Evolutionary conservation across 2,329 filamentous ascomycete genomes (phyloP).

Genomic region (Fusarium sulawesiense): DNA sequence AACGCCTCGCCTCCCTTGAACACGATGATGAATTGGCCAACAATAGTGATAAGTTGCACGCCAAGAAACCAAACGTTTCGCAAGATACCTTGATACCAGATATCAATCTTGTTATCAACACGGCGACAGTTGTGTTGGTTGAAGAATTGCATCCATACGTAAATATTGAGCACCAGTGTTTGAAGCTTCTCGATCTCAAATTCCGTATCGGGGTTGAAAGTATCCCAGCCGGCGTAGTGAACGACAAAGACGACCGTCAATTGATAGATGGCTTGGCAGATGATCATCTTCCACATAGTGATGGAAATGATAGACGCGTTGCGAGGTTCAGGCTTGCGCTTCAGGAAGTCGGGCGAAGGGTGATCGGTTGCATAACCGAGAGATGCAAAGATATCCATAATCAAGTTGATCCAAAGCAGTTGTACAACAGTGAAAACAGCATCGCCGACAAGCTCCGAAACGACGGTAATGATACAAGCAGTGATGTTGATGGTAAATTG

Average conservation of each 20-base stretch:
- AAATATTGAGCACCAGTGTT: conserved; percentile 85
- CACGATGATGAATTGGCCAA: conserved; percentile 77
- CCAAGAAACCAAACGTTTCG: conserved; percentile 81
- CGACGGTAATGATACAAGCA: conserved; percentile 72
- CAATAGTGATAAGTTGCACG: conserved; percentile 74
- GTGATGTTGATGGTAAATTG: conserved; percentile 79
- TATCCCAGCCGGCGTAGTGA: conserved; percentile 68
- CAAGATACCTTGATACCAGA: conserved; percentile 78
- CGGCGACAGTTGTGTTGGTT: conserved; percentile 84
- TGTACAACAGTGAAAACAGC: conserved; percentile 75
- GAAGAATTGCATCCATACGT: conserved; percentile 92
- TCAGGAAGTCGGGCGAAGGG: conserved; percentile 66
- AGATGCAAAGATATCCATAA: conserved; percentile 76
- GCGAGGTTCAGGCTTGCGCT: conserved; percentile 68
- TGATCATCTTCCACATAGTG: conserved; percentile 74
- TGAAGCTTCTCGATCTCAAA: conserved; percentile 55
- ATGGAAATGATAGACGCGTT: conserved; percentile 77
- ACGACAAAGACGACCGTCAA: conserved; percentile 68
- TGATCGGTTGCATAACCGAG: conserved; percentile 73
- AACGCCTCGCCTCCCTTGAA: conserved; percentile 77
- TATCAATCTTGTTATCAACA: conserved; percentile 85
- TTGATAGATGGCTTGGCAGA: conserved; percentile 71
- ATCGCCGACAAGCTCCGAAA: conserved; percentile 68
- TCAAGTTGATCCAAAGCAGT: conserved; percentile 75
- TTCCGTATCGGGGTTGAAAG: conserved; percentile 64